These are phyloP conservation scores for Zymoseptoria tritici DNA, from an alignment of 2,329 filamentous ascomycete species.

Conservation along the genomic window DNA sequence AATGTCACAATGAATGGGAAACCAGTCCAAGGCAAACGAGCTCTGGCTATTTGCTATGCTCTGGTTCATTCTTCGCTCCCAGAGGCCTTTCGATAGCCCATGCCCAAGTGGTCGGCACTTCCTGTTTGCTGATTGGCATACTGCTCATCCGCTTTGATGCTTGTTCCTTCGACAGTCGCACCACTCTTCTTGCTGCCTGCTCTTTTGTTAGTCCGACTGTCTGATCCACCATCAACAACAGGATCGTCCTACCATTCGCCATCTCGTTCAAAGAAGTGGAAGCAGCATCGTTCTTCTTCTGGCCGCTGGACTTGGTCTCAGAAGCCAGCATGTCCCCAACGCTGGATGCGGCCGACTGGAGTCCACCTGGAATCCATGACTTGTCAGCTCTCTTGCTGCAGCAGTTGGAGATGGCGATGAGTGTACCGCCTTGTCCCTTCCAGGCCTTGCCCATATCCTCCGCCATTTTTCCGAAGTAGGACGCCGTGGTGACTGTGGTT, in stretches of 20 bases:
- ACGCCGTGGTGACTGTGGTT: not conserved
- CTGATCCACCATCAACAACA: not conserved
- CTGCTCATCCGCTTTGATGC: slow-evolving; percentile 21
- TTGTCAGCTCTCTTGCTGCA: not conserved
- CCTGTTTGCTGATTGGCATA: slow-evolving; percentile 24
- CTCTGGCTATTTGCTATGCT: not conserved
- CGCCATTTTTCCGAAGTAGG: slow-evolving; percentile 15
- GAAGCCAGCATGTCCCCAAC: slow-evolving; percentile 23
- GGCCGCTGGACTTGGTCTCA: slow-evolving; percentile 19
- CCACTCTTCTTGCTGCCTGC: slow-evolving; percentile 17
- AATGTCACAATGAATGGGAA: not conserved
- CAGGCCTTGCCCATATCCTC: slow-evolving; percentile 25
- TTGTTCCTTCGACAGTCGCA: slow-evolving; percentile 19
- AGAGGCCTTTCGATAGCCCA: slow-evolving; percentile 20
- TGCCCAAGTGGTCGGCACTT: slow-evolving; percentile 25
- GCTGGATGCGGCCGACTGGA: slow-evolving; percentile 20
- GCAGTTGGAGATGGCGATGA: slow-evolving; percentile 1
- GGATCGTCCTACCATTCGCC: slow-evolving; percentile 11
- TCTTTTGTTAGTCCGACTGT: not conserved
- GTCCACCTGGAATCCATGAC: slow-evolving; percentile 15
- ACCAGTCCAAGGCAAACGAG: not conserved
- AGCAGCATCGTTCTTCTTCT: slow-evolving; percentile 26
- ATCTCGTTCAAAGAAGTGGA: slow-evolving; percentile 19
- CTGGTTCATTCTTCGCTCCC: not conserved
- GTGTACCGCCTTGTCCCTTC: slow-evolving; percentile 23